Percentiles rank a stretch among this genome's conserved stretches.
Evolutionary conservation across 2,329 filamentous ascomycete genomes (phyloP).

Genomic region (Alternaria conjuncta): DNA sequence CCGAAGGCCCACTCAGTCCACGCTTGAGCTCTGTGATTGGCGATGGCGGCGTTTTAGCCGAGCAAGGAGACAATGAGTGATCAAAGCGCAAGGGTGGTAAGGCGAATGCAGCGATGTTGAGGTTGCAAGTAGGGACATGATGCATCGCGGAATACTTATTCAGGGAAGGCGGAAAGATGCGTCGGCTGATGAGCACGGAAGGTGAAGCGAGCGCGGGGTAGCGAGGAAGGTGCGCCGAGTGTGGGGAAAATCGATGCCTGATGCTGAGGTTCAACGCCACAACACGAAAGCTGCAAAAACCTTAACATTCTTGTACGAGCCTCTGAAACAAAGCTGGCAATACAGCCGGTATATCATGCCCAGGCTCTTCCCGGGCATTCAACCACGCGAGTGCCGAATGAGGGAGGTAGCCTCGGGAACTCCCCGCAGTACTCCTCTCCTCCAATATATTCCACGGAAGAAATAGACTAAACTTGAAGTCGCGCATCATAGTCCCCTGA

Average conservation of each 20-base stretch:
- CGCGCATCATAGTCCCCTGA: background rate
- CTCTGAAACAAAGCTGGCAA: background rate
- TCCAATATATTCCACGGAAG: conserved; percentile 7
- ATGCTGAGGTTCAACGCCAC: background rate
- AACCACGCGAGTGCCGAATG: background rate
- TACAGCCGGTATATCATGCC: background rate
- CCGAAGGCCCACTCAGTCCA: conserved; percentile 10
- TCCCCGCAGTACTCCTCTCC: background rate
- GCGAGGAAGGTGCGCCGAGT: conserved; percentile 13
- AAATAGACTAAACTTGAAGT: background rate
- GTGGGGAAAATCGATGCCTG: conserved; percentile 5
- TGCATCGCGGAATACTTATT: conserved; percentile 12
- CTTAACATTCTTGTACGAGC: background rate
- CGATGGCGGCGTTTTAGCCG: conserved; percentile 11
- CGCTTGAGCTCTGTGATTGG: conserved; percentile 1
- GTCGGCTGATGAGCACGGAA: conserved; percentile 8
- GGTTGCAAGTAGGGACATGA: conserved; percentile 7
- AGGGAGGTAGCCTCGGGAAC: background rate
- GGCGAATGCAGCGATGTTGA: conserved; percentile 10
- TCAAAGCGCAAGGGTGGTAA: background rate
- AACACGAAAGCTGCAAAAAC: background rate
- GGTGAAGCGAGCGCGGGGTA: conserved; percentile 19
- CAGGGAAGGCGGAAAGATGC: conserved; percentile 8
- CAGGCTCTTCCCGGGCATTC: background rate
- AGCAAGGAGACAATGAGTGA: background rate